Evolutionary conservation across 208 protist genomes (phyloP).

Genomic region (Trypanosoma vivax): DNA sequence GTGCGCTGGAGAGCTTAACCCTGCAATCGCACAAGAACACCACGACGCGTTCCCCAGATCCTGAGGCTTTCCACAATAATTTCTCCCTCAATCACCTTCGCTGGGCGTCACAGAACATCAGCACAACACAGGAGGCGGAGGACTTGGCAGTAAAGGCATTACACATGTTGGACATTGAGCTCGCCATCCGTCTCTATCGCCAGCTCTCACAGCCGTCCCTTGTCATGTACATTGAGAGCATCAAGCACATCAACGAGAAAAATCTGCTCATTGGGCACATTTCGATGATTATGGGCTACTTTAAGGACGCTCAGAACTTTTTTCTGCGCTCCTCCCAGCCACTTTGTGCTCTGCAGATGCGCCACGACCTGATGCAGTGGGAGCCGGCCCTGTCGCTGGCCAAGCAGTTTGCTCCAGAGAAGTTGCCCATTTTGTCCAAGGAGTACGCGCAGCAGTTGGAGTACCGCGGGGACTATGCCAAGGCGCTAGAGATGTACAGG

Average conservation of each 20-base stretch:
- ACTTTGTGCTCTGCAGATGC: slow-evolving; percentile 94
- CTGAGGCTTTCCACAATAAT: slow-evolving; percentile 85
- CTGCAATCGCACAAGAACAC: slow-evolving; percentile 77
- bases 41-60: slow-evolving; percentile 32
- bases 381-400: slow-evolving; percentile 92
- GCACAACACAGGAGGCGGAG: slow-evolving; percentile 60
- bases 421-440: slow-evolving; percentile 87
- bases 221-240: slow-evolving; percentile 89
- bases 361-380: slow-evolving; percentile 96
- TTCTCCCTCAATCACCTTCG: slow-evolving; percentile 90
- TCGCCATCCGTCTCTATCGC: slow-evolving; percentile 92
- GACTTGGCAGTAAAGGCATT: slow-evolving; percentile 90
- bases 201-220: slow-evolving; percentile 88
- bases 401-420: slow-evolving; percentile 80
- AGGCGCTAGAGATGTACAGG: slow-evolving; percentile 88
- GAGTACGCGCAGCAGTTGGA: slow-evolving; percentile 95
- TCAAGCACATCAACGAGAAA: slow-evolving; percentile 91
- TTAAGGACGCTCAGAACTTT: slow-evolving; percentile 89
- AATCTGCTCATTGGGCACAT: slow-evolving; percentile 94
- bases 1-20: slow-evolving; percentile 50
- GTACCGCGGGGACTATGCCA: slow-evolving; percentile 91
- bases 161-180: slow-evolving; percentile 89
- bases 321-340: slow-evolving; percentile 91
- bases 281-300: slow-evolving; percentile 91
- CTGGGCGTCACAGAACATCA: slow-evolving; percentile 85